phyloP scores from a whole-genome alignment of 495 filamentous ascomycete genomes.

The Neurospora africana region DNA sequence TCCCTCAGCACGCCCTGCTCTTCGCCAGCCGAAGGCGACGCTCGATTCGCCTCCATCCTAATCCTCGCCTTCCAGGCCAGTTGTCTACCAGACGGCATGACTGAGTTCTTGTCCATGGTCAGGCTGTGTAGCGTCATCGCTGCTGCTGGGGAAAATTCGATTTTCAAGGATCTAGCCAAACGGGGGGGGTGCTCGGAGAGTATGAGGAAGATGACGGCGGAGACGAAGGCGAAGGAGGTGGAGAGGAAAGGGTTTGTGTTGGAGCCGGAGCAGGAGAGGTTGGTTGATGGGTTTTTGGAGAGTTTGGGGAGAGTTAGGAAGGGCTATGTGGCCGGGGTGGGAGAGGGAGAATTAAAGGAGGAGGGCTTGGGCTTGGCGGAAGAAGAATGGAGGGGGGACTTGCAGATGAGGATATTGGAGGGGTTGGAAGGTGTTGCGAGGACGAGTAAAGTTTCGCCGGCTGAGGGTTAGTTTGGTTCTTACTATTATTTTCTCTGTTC shows the following conservation, averaged over 20 bases:
- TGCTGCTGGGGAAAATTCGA: conserved; percentile 27
- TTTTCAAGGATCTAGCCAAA: conserved; percentile 24
- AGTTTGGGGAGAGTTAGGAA: background rate
- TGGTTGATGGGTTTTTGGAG: conserved; percentile 19
- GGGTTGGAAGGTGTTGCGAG: conserved; percentile 3
- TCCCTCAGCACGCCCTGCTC: conserved; percentile 23
- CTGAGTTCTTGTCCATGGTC: conserved; percentile 46
- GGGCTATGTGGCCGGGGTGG: no score
- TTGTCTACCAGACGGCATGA: conserved; percentile 44
- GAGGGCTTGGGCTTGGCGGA: background rate
- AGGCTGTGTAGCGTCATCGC: conserved; percentile 39
- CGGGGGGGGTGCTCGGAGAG: conserved; percentile 17
- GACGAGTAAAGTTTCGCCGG: conserved; percentile 8
- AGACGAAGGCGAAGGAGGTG: background rate
- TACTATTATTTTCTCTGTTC: background rate
- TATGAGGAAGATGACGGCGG: conserved; percentile 3
- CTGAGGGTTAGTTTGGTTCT: conserved; percentile 14
- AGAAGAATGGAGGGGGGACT: background rate
- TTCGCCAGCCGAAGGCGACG: conserved; percentile 31
- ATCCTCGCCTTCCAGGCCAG: conserved; percentile 43
- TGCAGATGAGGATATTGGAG: background rate
- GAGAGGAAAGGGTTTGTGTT: background rate
- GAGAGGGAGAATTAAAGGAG: no score
- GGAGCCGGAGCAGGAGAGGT: conserved; percentile 8
- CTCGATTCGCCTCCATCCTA: conserved; percentile 38